A percentile compares a stretch with the other conserved stretches of the same genome.
Evolutionary conservation across 768 basidiomycete genomes (phyloP).

Genomic region (Sarcomyxa edulis): DNA sequence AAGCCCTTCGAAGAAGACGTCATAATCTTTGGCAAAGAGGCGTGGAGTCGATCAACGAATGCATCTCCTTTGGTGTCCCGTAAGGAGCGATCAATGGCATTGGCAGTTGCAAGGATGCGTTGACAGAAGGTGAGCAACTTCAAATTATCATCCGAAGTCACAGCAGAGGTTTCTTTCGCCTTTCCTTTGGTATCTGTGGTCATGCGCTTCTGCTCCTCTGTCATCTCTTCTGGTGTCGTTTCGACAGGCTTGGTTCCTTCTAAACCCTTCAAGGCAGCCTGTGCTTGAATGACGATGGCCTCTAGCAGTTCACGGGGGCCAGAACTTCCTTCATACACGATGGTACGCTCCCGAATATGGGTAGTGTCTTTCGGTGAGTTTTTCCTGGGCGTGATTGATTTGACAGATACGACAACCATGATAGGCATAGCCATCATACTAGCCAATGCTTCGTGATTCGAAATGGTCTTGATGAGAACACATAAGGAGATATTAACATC

Average conservation of each 20-base stretch:
- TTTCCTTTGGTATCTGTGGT: constrained; percentile 64
- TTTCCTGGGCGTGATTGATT: constrained; percentile 56
- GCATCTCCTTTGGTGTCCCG: constrained; percentile 85
- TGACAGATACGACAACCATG: constrained; percentile 75
- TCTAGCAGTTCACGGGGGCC: constrained; percentile 91
- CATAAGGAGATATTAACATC: constrained; percentile 8
- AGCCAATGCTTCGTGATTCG: constrained; percentile 87
- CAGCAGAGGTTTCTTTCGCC: constrained; percentile 44
- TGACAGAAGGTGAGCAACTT: constrained; percentile 80
- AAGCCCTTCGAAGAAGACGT: constrained; percentile 37
- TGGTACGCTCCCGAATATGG: constrained; percentile 70
- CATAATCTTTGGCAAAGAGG: constrained; percentile 69
- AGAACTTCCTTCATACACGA: constrained; percentile 87
- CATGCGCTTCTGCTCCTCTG: constrained; percentile 88
- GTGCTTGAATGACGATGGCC: constrained; percentile 87
- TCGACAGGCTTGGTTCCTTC: constrained; percentile 56
- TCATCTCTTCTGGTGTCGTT: constrained; percentile 56
- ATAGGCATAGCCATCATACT: constrained; percentile 98
- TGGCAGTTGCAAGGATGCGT: constrained; percentile 77
- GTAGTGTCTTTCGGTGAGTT: constrained; percentile 33
- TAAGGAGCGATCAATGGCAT: constrained; percentile 83
- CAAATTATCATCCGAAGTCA: constrained; percentile 65
- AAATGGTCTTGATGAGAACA: constrained; percentile 62
- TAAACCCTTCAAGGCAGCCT: constrained; percentile 85
- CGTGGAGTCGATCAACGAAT: constrained; percentile 76